Evolutionary conservation across 805 yeast species (phyloP).

Genomic region (Vanderwaltozyma yarrowii): DNA sequence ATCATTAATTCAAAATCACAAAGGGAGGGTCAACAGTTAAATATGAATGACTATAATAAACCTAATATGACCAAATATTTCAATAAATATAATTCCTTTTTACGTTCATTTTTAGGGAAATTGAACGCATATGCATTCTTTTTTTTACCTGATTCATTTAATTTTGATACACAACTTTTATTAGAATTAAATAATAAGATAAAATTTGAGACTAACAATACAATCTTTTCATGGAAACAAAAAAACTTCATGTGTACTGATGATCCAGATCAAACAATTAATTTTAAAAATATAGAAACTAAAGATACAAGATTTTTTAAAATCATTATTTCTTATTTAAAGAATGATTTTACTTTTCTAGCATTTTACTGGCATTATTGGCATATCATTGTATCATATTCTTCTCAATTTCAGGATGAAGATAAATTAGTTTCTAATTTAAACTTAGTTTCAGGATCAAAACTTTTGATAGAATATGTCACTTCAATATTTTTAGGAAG

Average conservation of each 20-base stretch:
- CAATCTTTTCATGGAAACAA: slow-evolving; percentile 20
- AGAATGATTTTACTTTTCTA: slow-evolving; percentile 18
- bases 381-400: slow-evolving; percentile 14
- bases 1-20: slow-evolving; percentile 15
- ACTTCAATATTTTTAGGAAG: slow-evolving; percentile 9
- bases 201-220: slow-evolving; percentile 1
- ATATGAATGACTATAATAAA: too few relatives aligned
- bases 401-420: background rate
- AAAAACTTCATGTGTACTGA: slow-evolving; percentile 4
- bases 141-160: slow-evolving; percentile 19
- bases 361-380: slow-evolving; percentile 28
- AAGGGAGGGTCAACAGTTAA: too few relatives aligned
- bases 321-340: slow-evolving; percentile 24
- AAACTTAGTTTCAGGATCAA: slow-evolving; percentile 13
- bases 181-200: slow-evolving; percentile 7
- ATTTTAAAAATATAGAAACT: slow-evolving; percentile 7
- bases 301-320: slow-evolving; percentile 14
- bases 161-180: slow-evolving; percentile 18
- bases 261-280: slow-evolving; percentile 1
- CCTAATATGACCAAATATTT: too few relatives aligned
- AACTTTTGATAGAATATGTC: slow-evolving; percentile 12
- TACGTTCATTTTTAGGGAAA: slow-evolving; percentile 24
- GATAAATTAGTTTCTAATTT: background rate
- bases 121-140: slow-evolving; percentile 24
- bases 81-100: slow-evolving; percentile 16